phyloP scores from a whole-genome alignment of 2,329 filamentous ascomycete genomes.

The Aureobasidium mangrovei region DNA sequence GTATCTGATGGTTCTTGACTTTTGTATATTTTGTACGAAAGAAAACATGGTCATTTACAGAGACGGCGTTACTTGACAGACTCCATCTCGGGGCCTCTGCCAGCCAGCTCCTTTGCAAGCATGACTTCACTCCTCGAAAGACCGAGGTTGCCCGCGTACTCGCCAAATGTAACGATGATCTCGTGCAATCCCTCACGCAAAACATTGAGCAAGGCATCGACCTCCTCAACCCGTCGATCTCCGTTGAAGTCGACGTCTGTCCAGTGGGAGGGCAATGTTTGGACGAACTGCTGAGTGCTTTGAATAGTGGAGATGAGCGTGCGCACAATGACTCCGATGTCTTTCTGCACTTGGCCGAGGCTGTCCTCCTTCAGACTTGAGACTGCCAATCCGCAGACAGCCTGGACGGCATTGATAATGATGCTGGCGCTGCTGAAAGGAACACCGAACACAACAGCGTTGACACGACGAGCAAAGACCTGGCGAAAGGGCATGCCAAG shows the following conservation, averaged over 20 bases:
- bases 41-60: neutral
- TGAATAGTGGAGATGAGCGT: slow-evolving; percentile 61
- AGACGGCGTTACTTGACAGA: neutral
- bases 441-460: slow-evolving; percentile 60
- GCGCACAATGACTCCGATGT: slow-evolving; percentile 66
- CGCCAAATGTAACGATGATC: slow-evolving; percentile 63
- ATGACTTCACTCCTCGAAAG: slow-evolving; percentile 63
- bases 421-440: slow-evolving; percentile 62
- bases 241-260: slow-evolving; percentile 58
- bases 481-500: slow-evolving; percentile 63
- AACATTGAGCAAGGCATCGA: slow-evolving; percentile 59
- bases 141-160: slow-evolving; percentile 62
- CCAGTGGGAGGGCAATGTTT: slow-evolving; percentile 59
- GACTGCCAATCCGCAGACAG: slow-evolving; percentile 55
- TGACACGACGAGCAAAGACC: slow-evolving; percentile 56
- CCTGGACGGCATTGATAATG: slow-evolving; percentile 61
- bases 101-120: slow-evolving; percentile 55
- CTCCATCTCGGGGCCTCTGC: slow-evolving; percentile 18
- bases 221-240: slow-evolving; percentile 45
- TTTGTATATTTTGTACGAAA: too few relatives aligned
- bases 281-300: slow-evolving; percentile 60
- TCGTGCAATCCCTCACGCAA: slow-evolving; percentile 57
- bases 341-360: slow-evolving; percentile 76
- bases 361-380: slow-evolving; percentile 70
- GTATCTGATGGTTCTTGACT: too few relatives aligned